phyloP scores from a whole-genome alignment of 2,329 filamentous ascomycete species.

The Colletotrichum higginsianum region DNA sequence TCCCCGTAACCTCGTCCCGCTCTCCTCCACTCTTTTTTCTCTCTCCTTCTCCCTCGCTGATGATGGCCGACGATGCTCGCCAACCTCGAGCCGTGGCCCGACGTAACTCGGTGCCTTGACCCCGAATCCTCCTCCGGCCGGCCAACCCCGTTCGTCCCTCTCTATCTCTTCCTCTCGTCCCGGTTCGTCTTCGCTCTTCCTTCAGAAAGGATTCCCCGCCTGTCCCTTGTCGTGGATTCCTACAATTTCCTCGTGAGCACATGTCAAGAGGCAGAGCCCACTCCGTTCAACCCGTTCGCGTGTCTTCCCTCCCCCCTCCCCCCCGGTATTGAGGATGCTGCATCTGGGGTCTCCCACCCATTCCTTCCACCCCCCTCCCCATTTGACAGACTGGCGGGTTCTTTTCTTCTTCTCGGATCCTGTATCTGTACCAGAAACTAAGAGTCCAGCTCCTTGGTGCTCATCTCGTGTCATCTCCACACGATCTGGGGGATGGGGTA shows the following conservation, averaged over 20 bases:
- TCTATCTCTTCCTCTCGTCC: background rate
- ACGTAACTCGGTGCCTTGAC: conserved; percentile 29
- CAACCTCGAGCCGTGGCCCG: conserved; percentile 22
- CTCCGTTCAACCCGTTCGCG: conserved; percentile 23
- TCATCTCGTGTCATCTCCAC: conserved; percentile 44
- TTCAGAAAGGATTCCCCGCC: conserved; percentile 23
- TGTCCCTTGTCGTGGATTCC: conserved; percentile 8
- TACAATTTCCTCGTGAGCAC: background rate
- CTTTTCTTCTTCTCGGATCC: background rate
- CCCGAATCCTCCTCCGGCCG: conserved; percentile 17
- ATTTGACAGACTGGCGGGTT: conserved; percentile 36
- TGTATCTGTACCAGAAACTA: too few species aligned
- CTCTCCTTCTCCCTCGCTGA: conserved; percentile 34
- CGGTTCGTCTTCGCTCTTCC: conserved; percentile 25
- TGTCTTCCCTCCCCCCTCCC: background rate
- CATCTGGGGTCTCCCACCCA: conserved; percentile 28
- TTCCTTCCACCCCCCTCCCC: too few species aligned
- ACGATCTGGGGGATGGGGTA: conserved; percentile 41
- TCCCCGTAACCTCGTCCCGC: conserved; percentile 2
- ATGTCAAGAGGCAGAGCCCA: background rate
- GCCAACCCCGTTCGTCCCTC: too few species aligned
- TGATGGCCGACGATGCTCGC: conserved; percentile 32
- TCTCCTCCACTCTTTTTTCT: background rate
- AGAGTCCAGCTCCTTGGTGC: conserved; percentile 33
- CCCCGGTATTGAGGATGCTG: conserved; percentile 35